Percentiles rank a stretch among this genome's conserved stretches.
Conservation (phyloP, 2,329 filamentous ascomycete species). For the Monilinia aucupariae region DNA sequence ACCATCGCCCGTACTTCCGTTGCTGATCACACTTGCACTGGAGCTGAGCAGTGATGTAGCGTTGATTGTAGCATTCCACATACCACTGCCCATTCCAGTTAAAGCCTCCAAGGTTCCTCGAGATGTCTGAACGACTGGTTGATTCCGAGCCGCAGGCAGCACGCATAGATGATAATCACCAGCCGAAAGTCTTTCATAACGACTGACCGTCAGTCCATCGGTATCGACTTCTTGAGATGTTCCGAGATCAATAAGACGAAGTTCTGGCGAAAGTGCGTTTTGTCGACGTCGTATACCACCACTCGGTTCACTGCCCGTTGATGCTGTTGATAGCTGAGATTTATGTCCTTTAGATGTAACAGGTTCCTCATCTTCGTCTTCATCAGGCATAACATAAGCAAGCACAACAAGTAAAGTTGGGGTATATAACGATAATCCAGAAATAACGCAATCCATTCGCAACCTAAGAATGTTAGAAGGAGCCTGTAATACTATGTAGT, state of each 20-base stretch:
- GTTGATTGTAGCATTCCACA: slow-evolving; percentile 89
- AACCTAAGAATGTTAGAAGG: slow-evolving; percentile 50
- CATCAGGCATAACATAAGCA: slow-evolving; percentile 75
- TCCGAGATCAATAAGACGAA: slow-evolving; percentile 82
- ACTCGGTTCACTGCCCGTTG: slow-evolving; percentile 52
- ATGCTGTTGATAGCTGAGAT: slow-evolving; percentile 41
- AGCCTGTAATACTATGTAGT: background rate
- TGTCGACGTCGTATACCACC: slow-evolving; percentile 65
- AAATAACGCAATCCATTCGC: slow-evolving; percentile 95
- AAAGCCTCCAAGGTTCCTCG: slow-evolving; percentile 72
- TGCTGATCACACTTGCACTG: slow-evolving; percentile 67
- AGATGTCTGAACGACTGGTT: slow-evolving; percentile 54
- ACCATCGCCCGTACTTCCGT: slow-evolving; percentile 54
- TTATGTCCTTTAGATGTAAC: slow-evolving; percentile 37
- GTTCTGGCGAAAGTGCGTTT: slow-evolving; percentile 78
- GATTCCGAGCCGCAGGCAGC: slow-evolving; percentile 68
- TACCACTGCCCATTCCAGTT: slow-evolving; percentile 64
- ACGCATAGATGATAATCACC: slow-evolving; percentile 89
- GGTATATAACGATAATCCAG: slow-evolving; percentile 93
- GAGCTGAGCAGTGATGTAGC: slow-evolving; percentile 84
- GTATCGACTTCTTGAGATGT: slow-evolving; percentile 81
- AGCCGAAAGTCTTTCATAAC: slow-evolving; percentile 78
- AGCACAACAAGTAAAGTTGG: slow-evolving; percentile 85
- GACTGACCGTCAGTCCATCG: slow-evolving; percentile 77
- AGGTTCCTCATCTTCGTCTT: slow-evolving; percentile 39